Percentiles rank a stretch among this genome's conserved stretches.
Evolutionary conservation across 345 rosid genomes (phyloP).

Genomic region (Cardamine resedifolia): DNA sequence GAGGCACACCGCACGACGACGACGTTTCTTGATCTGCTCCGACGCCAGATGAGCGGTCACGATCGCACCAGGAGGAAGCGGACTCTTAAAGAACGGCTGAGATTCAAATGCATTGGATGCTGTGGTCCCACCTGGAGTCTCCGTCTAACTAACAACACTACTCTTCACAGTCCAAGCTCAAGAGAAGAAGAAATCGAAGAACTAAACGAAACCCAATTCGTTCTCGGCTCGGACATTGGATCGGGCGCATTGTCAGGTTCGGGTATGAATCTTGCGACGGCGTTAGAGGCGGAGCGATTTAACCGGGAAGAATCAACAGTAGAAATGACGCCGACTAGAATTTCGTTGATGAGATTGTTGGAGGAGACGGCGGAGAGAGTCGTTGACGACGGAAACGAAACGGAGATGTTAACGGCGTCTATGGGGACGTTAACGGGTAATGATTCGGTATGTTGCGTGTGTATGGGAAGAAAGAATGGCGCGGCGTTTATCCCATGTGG

Average conservation of each 20-base stretch:
- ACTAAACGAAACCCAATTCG: constrained; percentile 16
- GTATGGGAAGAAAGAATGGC: constrained; percentile 67
- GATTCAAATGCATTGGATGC: constrained; percentile 64
- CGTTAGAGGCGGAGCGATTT: constrained; percentile 80
- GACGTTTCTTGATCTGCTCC: constrained; percentile 54
- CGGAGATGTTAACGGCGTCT: constrained; percentile 31
- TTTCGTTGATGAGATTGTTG: constrained; percentile 79
- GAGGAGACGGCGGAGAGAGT: constrained; percentile 56
- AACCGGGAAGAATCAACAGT: constrained; percentile 37
- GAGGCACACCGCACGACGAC: constrained; percentile 43
- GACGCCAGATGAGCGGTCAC: constrained; percentile 55
- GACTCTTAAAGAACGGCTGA: constrained; percentile 60
- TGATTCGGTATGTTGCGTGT: constrained; percentile 78
- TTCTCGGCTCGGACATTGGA: constrained; percentile 20
- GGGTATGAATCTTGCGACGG: constrained; percentile 86
- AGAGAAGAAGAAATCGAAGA: constrained; percentile 37
- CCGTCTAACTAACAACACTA: constrained; percentile 35
- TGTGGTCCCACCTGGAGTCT: constrained; percentile 68
- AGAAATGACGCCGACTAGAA: constrained; percentile 51
- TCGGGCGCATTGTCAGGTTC: constrained; percentile 7
- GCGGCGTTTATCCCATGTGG: constrained; percentile 90
- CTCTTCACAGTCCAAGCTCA: constrained; percentile 34
- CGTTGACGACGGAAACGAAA: constrained; percentile 29
- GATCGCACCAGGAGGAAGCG: constrained; percentile 48
- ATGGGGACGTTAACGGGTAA: constrained; percentile 32